Evolutionary conservation across 73 alveolate genomes (phyloP).

Genomic region (Paramecium bursaria): DNA sequence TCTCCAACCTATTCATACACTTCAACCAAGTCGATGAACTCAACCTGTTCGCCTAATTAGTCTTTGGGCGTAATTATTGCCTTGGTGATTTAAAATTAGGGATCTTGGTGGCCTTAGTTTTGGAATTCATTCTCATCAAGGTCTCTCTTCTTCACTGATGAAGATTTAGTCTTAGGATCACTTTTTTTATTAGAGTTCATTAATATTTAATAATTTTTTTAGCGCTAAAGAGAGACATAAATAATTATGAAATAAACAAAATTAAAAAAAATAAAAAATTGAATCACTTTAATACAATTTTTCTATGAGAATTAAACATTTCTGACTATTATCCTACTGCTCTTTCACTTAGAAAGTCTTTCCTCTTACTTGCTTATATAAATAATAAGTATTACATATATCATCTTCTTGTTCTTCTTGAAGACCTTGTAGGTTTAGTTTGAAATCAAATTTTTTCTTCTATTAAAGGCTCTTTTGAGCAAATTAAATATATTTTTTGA

Average conservation of each 20-base stretch:
- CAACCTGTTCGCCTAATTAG: no score
- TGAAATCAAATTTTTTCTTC: conserved; percentile 55
- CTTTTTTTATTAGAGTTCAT: no score
- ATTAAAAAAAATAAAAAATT: no score
- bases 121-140: no score
- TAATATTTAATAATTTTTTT: no score
- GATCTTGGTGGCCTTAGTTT: no score
- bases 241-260: no score
- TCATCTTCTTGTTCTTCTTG: conserved; percentile 22
- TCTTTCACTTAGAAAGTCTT: conserved; percentile 42
- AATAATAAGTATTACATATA: conserved; percentile 13
- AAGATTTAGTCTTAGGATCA: no score
- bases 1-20: conserved; percentile 39
- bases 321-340: conserved; percentile 1
- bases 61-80: no score
- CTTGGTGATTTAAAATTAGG: no score
- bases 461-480: not conserved
- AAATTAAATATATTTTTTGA: conserved; percentile 43
- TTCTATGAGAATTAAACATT: conserved; percentile 45
- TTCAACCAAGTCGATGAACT: conserved; percentile 19
- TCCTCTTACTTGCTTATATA: conserved; percentile 9
- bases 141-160: no score
- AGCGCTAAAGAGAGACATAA: no score
- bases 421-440: conserved; percentile 48
- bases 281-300: conserved; percentile 58